A percentile compares a stretch with the other conserved stretches of the same genome.
Evolutionary conservation across 192 early-diverging fungal genomes (phyloP).

Genomic region (Funneliformis geosporum): DNA sequence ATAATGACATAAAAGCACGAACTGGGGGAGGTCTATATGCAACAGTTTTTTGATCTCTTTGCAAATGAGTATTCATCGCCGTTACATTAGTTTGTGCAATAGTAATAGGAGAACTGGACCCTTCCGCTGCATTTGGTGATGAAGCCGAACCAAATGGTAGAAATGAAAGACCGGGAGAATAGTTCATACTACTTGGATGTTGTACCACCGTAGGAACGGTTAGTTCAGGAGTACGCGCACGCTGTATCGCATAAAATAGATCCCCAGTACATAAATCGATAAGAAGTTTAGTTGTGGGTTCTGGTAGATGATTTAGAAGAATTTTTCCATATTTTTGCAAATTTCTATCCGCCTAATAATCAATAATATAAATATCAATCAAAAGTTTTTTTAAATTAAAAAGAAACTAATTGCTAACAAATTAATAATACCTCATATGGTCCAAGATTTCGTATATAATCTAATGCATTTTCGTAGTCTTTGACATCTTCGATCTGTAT

Average conservation of each 20-base stretch:
- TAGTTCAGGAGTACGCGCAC: constrained; percentile 32
- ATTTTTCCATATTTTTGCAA: constrained; percentile 61
- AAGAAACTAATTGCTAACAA: neutral
- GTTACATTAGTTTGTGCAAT: constrained; percentile 23
- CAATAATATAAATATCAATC: neutral
- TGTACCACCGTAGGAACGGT: neutral
- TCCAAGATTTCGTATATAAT: constrained; percentile 68
- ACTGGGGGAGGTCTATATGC: constrained; percentile 55
- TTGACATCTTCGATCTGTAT: constrained; percentile 90
- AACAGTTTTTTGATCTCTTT: constrained; percentile 11
- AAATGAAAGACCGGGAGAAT: constrained; percentile 32
- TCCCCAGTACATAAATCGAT: constrained; percentile 57
- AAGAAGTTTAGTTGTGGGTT: constrained; percentile 56
- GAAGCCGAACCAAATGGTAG: constrained; percentile 38
- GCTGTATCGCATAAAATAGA: constrained; percentile 19
- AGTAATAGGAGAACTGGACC: constrained; percentile 10
- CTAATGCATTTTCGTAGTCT: constrained; percentile 72
- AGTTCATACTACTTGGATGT: constrained; percentile 5
- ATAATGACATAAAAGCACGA: constrained; percentile 84
- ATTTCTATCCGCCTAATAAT: constrained; percentile 49
- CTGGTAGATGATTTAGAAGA: constrained; percentile 54
- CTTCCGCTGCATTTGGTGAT: constrained; percentile 17
- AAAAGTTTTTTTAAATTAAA: neutral
- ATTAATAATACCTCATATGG: constrained; percentile 42
- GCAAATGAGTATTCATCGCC: neutral